Base-by-base conservation (phyloP, 1,284 basidiomycete species). In the Athelia psychrophila region DNA sequence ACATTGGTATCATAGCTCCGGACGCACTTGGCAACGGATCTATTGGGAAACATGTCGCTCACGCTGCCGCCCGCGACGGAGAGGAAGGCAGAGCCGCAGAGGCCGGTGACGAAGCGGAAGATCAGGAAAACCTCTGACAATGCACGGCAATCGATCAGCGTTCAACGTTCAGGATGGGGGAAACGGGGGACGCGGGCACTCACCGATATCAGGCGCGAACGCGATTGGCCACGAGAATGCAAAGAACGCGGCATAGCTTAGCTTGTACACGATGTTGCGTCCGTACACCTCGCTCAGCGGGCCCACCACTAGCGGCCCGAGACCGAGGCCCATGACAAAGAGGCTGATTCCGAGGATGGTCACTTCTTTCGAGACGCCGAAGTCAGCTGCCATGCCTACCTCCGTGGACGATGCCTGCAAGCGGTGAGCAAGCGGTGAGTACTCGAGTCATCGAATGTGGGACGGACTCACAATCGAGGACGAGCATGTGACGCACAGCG, bases 61-160 rank as follows among this genome's bases (percentile, higher is more conserved):
- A 93, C 80, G 47, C 83, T 86, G 2, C 91, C 91, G 0, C 92
- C 92, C 0, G 87, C 84, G 1, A 94, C 91, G 52, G 81, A 86
- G 22, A 94, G 69, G 66, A 94, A 94, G 0, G 89, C 84, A 0
- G 86, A 74, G 1, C 90, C 80, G 52, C 76, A 81, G 50, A 88
- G 79, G 0, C 91, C 91, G 27, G 68, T 69, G 24, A 78, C 56
- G 54, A 76, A 73, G 12, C 78, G 70, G 54, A 78, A 79, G 19
- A 79, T 60, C 36, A 84, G 63, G 52, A 80, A 72, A 3, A 76
- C 70, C 2, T 65, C 70, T 70, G 47, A 66, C n/a, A n/a, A n/a
- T n/a, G n/a, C n/a, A n/a, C n/a, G n/a, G n/a, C n/a, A n/a, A n/a
- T n/a, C n/a, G n/a, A 25, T 15, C 44, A 20, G 15, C 8, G 3